Conservation (phyloP, 73 alveolate genomes). For the Paramecium octaurelia region DNA sequence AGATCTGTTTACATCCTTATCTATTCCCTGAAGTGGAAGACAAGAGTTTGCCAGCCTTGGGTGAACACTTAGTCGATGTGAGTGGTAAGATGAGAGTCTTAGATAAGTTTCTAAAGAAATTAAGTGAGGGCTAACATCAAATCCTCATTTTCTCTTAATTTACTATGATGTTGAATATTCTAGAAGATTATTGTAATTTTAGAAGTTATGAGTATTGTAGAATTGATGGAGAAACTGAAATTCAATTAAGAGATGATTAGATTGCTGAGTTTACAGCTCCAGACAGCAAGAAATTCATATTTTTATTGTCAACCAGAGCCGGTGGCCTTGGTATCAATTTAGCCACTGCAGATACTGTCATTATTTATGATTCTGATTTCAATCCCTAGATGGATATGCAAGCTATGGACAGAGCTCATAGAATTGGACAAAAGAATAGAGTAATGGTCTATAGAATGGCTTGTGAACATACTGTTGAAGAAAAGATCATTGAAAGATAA, state of each 20-base stretch:
- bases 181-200: slow-evolving; percentile 97
- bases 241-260: slow-evolving; percentile 75
- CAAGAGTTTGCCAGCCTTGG: slow-evolving; percentile 69
- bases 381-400: slow-evolving; percentile 99
- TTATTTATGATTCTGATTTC: slow-evolving; percentile 98
- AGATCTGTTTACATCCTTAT: slow-evolving; percentile 92
- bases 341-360: slow-evolving; percentile 99
- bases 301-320: slow-evolving; percentile 97
- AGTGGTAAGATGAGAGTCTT: slow-evolving; percentile 88
- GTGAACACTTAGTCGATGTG: slow-evolving; percentile 84
- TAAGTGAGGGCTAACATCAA: slow-evolving; percentile 73
- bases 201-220: slow-evolving; percentile 94
- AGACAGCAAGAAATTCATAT: slow-evolving; percentile 81
- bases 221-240: slow-evolving; percentile 87
- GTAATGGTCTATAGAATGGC: slow-evolving; percentile 93
- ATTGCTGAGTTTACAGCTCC: slow-evolving; percentile 76
- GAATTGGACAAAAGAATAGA: slow-evolving; percentile 97
- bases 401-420: slow-evolving; percentile 99
- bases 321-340: slow-evolving; percentile 97
- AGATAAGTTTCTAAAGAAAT: slow-evolving; percentile 84
- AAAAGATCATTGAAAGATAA: slow-evolving; percentile 94
- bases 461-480: slow-evolving; percentile 96
- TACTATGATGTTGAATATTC: slow-evolving; percentile 95
- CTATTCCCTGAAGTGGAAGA: slow-evolving; percentile 92
- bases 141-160: slow-evolving; percentile 92